phyloP scores from a whole-genome alignment of 2,329 filamentous ascomycete species.

The Diplocarpon rosae region DNA sequence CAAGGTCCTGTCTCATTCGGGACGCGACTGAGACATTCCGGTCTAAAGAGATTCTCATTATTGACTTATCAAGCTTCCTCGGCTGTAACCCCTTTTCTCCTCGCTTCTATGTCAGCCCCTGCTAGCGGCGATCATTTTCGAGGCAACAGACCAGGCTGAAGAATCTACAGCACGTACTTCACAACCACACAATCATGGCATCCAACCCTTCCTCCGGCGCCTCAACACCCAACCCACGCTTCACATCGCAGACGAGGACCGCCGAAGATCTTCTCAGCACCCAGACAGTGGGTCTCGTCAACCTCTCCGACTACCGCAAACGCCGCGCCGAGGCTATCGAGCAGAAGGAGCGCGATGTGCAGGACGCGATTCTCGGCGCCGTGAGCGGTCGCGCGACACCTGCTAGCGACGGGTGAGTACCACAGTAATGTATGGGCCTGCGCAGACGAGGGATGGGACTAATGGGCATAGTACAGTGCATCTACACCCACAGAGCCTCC shows the following conservation, averaged over 20 bases:
- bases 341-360: constrained; percentile 72
- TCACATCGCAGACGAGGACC: constrained; percentile 25
- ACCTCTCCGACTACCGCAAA: constrained; percentile 90
- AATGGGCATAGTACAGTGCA: constrained; percentile 27
- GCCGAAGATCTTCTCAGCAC: constrained; percentile 28
- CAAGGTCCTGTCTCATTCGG: no score
- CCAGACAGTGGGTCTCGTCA: constrained; percentile 66
- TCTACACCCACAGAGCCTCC: constrained; percentile 32
- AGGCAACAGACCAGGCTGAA: no score
- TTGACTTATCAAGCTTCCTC: no score
- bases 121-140: no score
- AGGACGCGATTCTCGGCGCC: constrained; percentile 42
- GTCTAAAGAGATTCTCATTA: no score
- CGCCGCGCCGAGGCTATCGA: constrained; percentile 89
- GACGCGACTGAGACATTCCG: no score
- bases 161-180: no score
- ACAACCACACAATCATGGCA: no score
- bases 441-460: constrained; percentile 12
- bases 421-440: not conserved
- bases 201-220: constrained; percentile 21
- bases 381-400: constrained; percentile 21
- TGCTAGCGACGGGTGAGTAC: constrained; percentile 46
- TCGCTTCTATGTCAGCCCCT: no score
- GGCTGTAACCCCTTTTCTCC: no score
- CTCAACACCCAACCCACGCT: constrained; percentile 26